These are phyloP conservation scores for Aspergillus aculeatinus DNA, from an alignment of 2,329 filamentous ascomycete species.

Conservation along the genomic window DNA sequence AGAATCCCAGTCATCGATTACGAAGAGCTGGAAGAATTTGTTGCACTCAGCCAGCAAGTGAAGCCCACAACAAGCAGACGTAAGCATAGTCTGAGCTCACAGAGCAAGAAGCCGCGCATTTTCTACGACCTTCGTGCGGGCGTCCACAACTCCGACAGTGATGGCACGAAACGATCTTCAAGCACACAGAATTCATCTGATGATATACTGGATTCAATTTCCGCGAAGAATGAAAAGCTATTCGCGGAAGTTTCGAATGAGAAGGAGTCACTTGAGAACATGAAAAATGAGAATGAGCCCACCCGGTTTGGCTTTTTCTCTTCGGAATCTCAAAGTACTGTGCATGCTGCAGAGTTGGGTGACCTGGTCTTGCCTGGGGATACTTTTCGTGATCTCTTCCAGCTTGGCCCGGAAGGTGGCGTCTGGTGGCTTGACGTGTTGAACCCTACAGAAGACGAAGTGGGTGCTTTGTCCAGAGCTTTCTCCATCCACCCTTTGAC, in stretches of 20 bases:
- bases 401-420: conserved; percentile 66
- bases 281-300: conserved; percentile 55
- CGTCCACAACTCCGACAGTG: conserved; percentile 38
- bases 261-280: conserved; percentile 33
- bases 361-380: conserved; percentile 88
- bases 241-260: conserved; percentile 30
- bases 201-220: conserved; percentile 29
- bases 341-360: conserved; percentile 84
- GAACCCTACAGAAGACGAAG: conserved; percentile 83
- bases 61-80: conserved; percentile 39
- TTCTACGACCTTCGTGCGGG: conserved; percentile 61
- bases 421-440: conserved; percentile 99
- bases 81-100: conserved; percentile 52
- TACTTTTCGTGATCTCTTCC: conserved; percentile 83
- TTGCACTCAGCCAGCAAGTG: conserved; percentile 60
- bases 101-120: conserved; percentile 50
- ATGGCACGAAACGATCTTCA: conserved; percentile 35
- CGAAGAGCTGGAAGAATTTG: conserved; percentile 90
- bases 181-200: conserved; percentile 28
- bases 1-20: conserved; percentile 84
- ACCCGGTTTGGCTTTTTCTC: conserved; percentile 97
- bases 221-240: conserved; percentile 36
- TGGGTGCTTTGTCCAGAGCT: conserved; percentile 83
- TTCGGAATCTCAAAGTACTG: conserved; percentile 87
- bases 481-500: conserved; percentile 96